Evolutionary conservation across 495 filamentous ascomycete genomes (phyloP), one percentile per base, ranked within the genome.

Genomic region (Xylaria telfairii): DNA sequence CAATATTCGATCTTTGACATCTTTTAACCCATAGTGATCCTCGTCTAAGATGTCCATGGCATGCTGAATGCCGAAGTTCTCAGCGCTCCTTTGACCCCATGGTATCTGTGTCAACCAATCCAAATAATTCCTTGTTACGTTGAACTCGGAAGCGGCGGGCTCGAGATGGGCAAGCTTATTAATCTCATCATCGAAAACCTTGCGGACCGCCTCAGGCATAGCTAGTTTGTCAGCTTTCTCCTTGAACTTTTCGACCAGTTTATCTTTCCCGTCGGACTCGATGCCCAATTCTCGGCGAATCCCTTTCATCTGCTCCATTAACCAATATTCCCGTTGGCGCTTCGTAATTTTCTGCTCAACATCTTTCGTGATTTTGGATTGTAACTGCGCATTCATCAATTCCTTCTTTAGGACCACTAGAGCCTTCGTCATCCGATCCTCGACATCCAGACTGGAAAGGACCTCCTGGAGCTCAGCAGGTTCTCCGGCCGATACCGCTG

Each of bases 271-370:
- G 75, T 99, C 96, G 4, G 93, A 96, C 80, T 98, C 96, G 67
- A 98, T 93, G 17, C 96, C 96, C 26, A 99, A 87, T 79, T 99
- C 96, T 65, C 95, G 87, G 70, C 92, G 90, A 76, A 99, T 98
- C n/a, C 94, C 96, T 82, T 98, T 98, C 95, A 98, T 96, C 76
- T 99, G 96, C 80, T 99, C 96, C 93, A 96, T 95, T 24, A 99
- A 83, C 93, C 93, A 99, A 83, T 99, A 99, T 76, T 99, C 96
- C 37, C 96, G 90, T 77, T 99, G 96, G 13, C 96, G 91, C 83
- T 98, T 98, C 74, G 96, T 95, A 69, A 99, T 99, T 83, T 97
- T 97, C 71, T 87, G 92, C 80, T 99, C 96, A 28, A 99, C 96
- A 77, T 99, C 96, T 82, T 97, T 98, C 53, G 93, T 93, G 56